These are phyloP conservation scores for Mycena galopus DNA, from an alignment of 768 basidiomycete species.

Conservation along the genomic window DNA sequence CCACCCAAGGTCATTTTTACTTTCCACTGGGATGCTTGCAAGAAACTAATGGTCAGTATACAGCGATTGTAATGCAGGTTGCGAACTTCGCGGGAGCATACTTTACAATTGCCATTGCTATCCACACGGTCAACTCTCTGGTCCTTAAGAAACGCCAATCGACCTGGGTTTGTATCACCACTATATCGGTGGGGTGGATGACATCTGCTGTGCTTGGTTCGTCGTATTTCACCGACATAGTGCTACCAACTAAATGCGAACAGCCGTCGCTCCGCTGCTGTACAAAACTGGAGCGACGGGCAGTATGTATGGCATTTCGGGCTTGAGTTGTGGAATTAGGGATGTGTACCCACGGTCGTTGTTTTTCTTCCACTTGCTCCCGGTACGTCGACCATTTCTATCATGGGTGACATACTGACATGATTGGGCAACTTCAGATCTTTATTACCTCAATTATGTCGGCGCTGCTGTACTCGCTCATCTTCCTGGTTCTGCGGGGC, in stretches of 20 bases:
- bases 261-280: slow-evolving; percentile 53
- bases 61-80: slow-evolving; percentile 71
- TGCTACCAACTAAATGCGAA: slow-evolving; percentile 3
- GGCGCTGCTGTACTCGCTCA: slow-evolving; percentile 67
- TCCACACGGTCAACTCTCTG: slow-evolving; percentile 78
- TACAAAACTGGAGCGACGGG: slow-evolving; percentile 40
- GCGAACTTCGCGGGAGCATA: slow-evolving; percentile 72
- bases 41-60: neutral
- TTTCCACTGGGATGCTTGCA: neutral
- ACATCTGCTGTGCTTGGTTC: slow-evolving; percentile 63
- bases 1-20: slow-evolving; percentile 65
- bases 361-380: slow-evolving; percentile 71
- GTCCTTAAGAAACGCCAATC: slow-evolving; percentile 69
- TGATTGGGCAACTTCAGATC: slow-evolving; percentile 54
- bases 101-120: slow-evolving; percentile 73
- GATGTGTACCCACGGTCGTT: slow-evolving; percentile 54
- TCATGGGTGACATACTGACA: slow-evolving; percentile 1
- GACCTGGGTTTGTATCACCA: slow-evolving; percentile 56
- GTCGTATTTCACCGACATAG: slow-evolving; percentile 30
- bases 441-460: slow-evolving; percentile 69
- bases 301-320: slow-evolving; percentile 66
- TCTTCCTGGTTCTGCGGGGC: slow-evolving; percentile 73
- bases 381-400: slow-evolving; percentile 52
- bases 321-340: slow-evolving; percentile 67
- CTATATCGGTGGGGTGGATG: slow-evolving; percentile 68